phyloP scores from a whole-genome alignment of 164 flowering plant species.

The Vitis rupestris region DNA sequence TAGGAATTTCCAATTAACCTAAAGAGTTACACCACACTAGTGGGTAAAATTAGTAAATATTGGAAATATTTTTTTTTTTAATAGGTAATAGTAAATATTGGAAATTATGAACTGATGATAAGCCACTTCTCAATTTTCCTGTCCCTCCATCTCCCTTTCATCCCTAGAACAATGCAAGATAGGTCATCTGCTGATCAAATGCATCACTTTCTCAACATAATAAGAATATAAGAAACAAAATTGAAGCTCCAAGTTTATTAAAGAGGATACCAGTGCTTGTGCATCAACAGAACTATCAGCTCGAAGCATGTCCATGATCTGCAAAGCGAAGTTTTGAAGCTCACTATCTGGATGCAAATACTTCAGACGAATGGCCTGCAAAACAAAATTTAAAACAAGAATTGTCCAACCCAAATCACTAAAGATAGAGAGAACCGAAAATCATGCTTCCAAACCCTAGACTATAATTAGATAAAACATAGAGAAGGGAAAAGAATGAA shows the following conservation, averaged over 20 bases:
- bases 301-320: conserved; percentile 79
- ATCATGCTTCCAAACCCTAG: not conserved
- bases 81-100: too few relatives aligned
- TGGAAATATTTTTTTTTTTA: too few relatives aligned
- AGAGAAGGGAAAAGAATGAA: not conserved
- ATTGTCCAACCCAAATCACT: not conserved
- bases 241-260: conserved; percentile 1
- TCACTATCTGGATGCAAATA: conserved; percentile 76
- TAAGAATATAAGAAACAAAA: not conserved
- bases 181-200: not conserved
- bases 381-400: not conserved
- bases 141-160: not conserved
- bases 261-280: conserved; percentile 73
- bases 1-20: too few relatives aligned
- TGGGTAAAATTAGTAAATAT: too few relatives aligned
- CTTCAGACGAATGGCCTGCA: conserved; percentile 74
- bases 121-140: not conserved
- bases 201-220: not conserved
- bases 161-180: not conserved
- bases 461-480: not conserved
- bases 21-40: too few relatives aligned
- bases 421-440: not conserved
- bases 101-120: not conserved
- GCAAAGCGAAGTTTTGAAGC: conserved; percentile 67
- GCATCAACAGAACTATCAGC: conserved; percentile 65